Evolutionary conservation across 257 asterid genomes (phyloP).

Genomic region (Lithospermum erythrorhizon): DNA sequence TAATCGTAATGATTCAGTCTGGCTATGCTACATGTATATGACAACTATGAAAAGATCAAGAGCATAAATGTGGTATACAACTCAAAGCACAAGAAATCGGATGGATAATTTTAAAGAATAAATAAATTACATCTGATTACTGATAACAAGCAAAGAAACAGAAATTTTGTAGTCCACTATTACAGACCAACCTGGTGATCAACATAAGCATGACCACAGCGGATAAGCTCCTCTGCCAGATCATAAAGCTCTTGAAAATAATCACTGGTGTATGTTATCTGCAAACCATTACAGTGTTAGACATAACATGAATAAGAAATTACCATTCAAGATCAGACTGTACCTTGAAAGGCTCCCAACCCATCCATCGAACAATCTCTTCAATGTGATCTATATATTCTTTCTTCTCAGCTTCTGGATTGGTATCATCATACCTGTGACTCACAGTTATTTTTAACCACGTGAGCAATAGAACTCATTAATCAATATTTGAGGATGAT

Average conservation of each 20-base stretch:
- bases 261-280: slow-evolving; percentile 91
- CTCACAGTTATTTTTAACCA: neutral
- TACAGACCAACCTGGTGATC: slow-evolving; percentile 75
- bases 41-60: neutral
- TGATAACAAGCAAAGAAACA: slow-evolving; percentile 4
- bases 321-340: slow-evolving; percentile 4
- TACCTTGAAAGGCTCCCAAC: slow-evolving; percentile 97
- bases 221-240: slow-evolving; percentile 80
- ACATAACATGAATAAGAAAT: neutral
- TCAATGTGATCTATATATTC: slow-evolving; percentile 85
- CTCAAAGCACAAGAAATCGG: neutral
- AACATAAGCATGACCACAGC: slow-evolving; percentile 81
- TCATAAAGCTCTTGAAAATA: slow-evolving; percentile 87
- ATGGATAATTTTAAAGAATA: neutral
- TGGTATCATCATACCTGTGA: slow-evolving; percentile 83
- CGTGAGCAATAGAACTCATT: neutral
- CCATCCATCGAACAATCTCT: slow-evolving; percentile 97
- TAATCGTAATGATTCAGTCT: neutral
- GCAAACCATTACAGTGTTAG: slow-evolving; percentile 16
- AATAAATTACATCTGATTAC: neutral
- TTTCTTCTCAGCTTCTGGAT: slow-evolving; percentile 94
- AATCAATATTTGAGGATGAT: neutral
- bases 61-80: neutral
- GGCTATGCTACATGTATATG: neutral
- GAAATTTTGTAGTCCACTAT: neutral